Evolutionary conservation across 2,329 filamentous ascomycete species (phyloP).

Genomic region (Chlorencoelia australis): DNA sequence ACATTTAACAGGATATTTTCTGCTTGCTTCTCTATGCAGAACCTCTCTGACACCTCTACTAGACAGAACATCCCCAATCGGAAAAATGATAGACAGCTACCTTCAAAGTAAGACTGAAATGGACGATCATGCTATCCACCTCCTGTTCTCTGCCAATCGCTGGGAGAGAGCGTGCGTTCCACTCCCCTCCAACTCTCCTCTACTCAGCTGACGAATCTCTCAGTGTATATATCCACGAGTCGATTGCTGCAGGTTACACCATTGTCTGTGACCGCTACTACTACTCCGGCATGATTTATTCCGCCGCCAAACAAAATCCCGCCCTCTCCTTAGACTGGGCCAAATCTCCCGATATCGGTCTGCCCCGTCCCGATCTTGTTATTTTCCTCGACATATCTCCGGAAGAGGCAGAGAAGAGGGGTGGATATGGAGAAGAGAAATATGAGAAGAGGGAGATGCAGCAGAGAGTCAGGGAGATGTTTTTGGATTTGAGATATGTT

Average conservation of each 20-base stretch:
- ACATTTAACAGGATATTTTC: no score
- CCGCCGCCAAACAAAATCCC: constrained; percentile 72
- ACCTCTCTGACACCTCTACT: no score
- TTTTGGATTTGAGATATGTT: constrained; percentile 42
- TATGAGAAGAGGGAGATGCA: constrained; percentile 87
- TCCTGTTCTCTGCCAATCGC: constrained; percentile 63
- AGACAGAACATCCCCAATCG: constrained; percentile 57
- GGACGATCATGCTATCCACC: constrained; percentile 62
- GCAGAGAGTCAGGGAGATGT: constrained; percentile 63
- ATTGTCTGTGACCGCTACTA: constrained; percentile 90
- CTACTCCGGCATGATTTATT: constrained; percentile 89
- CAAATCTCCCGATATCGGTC: constrained; percentile 70
- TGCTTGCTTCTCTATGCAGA: no score
- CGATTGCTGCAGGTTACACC: constrained; percentile 56
- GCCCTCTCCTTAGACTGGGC: constrained; percentile 68
- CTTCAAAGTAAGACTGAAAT: constrained; percentile 48
- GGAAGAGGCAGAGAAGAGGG: constrained; percentile 59
- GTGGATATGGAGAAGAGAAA: constrained; percentile 81
- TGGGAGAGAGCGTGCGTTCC: constrained; percentile 47
- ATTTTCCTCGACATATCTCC: constrained; percentile 78
- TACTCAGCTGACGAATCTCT: constrained; percentile 33
- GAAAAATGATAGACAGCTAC: constrained; percentile 59
- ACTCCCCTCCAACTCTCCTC: neutral
- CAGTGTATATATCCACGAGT: constrained; percentile 40
- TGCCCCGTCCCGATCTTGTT: constrained; percentile 79